These are phyloP conservation scores for Wickerhamomyces alni DNA, from an alignment of 805 yeast species.

Conservation along the genomic window DNA sequence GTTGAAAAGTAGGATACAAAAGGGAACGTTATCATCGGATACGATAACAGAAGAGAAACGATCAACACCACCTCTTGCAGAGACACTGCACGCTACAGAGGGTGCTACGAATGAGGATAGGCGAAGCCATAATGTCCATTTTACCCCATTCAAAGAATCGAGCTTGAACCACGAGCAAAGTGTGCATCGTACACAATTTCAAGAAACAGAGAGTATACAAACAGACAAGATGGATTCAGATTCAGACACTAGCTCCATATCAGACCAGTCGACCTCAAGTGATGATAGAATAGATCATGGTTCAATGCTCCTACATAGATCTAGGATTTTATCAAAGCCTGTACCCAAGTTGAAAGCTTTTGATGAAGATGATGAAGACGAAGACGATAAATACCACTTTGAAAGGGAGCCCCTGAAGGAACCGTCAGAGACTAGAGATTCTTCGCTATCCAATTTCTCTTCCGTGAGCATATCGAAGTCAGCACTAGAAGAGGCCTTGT, in stretches of 20 bases:
- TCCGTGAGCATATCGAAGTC: conserved; percentile 32
- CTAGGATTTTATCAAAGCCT: conserved; percentile 17
- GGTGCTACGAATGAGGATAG: too few species aligned
- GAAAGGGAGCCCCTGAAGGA: too few species aligned
- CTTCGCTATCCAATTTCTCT: conserved; percentile 27
- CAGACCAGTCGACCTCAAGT: conserved; percentile 1
- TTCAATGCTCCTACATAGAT: conserved; percentile 19
- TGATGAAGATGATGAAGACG: conserved; percentile 14
- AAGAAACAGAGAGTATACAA: too few species aligned
- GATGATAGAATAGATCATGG: conserved; percentile 7
- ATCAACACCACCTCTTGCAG: not conserved
- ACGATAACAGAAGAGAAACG: conserved; percentile 3
- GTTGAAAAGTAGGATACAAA: conserved; percentile 16
- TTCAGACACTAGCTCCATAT: not conserved
- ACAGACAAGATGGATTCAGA: not conserved
- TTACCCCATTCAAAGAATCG: too few species aligned
- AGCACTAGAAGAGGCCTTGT: conserved; percentile 35
- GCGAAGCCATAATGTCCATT: too few species aligned
- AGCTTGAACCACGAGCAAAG: too few species aligned
- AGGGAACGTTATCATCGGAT: conserved; percentile 12
- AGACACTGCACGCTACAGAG: not conserved
- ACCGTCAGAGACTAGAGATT: conserved; percentile 9
- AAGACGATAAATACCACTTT: not conserved
- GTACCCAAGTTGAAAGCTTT: conserved; percentile 13
- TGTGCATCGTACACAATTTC: too few species aligned